Percentiles rank a stretch among this genome's conserved stretches.
These are phyloP conservation scores for Physcomitrellopsis africana DNA, from an alignment of 225 moss, liverwort and hornwort species.

Conservation along the genomic window DNA sequence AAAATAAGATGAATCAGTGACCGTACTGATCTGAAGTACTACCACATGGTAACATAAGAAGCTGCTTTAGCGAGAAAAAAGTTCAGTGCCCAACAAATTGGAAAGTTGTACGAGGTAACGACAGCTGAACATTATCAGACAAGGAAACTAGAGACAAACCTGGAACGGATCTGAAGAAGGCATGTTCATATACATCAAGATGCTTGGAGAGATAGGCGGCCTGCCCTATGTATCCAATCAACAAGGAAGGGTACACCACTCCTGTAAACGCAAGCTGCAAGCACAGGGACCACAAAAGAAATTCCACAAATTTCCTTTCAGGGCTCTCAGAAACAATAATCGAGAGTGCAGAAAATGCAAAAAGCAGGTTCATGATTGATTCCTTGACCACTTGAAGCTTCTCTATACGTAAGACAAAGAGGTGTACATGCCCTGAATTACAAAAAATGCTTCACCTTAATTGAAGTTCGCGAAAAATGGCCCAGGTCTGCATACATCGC, in stretches of 20 bases:
- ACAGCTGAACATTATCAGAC: background rate
- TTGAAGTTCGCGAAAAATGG: slow-evolving; percentile 68
- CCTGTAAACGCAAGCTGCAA: slow-evolving; percentile 77
- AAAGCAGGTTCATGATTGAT: background rate
- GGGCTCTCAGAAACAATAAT: background rate
- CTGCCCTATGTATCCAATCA: slow-evolving; percentile 84
- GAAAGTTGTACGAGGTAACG: background rate
- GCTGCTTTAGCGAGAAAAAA: background rate
- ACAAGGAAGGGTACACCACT: slow-evolving; percentile 75
- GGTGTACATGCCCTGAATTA: background rate
- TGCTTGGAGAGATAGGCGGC: slow-evolving; percentile 73
- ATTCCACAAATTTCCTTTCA: background rate
- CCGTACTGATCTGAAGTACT: background rate
- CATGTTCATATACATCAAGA: slow-evolving; percentile 49
- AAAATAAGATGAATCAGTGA: background rate
- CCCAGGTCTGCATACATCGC: slow-evolving; percentile 91
- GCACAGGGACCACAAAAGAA: slow-evolving; percentile 6
- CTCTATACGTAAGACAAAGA: background rate
- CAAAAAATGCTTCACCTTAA: slow-evolving; percentile 52
- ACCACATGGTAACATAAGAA: background rate
- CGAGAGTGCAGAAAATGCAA: background rate
- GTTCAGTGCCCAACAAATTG: no score
- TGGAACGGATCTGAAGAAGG: slow-evolving; percentile 74
- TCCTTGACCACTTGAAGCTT: background rate
- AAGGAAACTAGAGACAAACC: slow-evolving; percentile 18